Conservation (phyloP, 345 rosid genomes). For the Eucalyptus regnans region DNA sequence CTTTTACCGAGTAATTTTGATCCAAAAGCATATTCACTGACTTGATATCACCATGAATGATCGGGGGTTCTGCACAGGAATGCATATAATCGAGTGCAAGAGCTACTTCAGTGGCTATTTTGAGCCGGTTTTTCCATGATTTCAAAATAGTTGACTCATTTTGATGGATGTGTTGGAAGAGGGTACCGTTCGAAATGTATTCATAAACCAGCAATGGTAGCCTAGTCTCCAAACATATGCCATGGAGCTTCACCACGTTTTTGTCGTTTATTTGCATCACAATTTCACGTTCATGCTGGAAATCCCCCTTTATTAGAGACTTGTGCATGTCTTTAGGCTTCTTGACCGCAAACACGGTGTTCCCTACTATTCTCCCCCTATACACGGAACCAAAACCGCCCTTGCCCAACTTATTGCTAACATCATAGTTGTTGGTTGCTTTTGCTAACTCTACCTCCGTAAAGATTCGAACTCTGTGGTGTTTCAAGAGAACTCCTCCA, state of each 20-base stretch:
- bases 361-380: not conserved
- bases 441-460: not conserved
- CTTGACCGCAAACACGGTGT: not conserved
- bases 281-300: not conserved
- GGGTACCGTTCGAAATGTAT: not conserved
- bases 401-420: not conserved
- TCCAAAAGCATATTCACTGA: not conserved
- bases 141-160: too few species aligned
- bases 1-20: not conserved
- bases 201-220: not conserved
- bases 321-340: not conserved
- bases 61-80: fast-evolving
- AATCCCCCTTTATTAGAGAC: not conserved
- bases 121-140: not conserved
- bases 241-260: not conserved
- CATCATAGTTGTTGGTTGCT: not conserved
- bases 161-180: not conserved
- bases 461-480: not conserved
- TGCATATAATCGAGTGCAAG: not conserved
- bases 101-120: fast-evolving
- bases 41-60: not conserved
- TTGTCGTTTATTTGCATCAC: not conserved
- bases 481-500: not conserved
- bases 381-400: fast-evolving
- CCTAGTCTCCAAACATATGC: not conserved